These are phyloP conservation scores for Domatiomyces globalis DNA, from an alignment of 2,329 filamentous ascomycete genomes.

Conservation along the genomic window DNA sequence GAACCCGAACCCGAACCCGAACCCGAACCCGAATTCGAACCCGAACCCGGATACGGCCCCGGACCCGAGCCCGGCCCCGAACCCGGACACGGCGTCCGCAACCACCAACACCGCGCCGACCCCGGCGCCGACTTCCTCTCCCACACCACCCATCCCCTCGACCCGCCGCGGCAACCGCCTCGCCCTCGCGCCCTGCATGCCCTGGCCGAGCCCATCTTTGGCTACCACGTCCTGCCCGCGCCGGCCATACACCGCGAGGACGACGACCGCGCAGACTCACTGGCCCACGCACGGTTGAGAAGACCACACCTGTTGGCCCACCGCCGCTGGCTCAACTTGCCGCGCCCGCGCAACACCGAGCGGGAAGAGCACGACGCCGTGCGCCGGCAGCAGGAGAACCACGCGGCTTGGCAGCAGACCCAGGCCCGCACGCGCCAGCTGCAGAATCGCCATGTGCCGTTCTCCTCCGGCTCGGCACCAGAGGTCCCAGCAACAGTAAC, in stretches of 20 bases:
- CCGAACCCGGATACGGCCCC: too few species aligned
- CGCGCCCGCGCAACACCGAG: conserved; percentile 2
- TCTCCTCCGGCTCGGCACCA: too few species aligned
- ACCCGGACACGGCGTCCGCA: too few species aligned
- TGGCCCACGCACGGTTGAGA: conserved; percentile 1
- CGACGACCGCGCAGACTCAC: neutral
- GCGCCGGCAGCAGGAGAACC: conserved; percentile 14
- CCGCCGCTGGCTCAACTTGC: conserved; percentile 1
- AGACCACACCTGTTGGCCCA: conserved; percentile 1
- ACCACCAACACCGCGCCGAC: neutral
- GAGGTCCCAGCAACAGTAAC: neutral
- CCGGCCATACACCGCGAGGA: conserved; percentile 1
- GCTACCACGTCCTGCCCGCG: neutral
- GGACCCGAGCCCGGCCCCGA: too few species aligned
- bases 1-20: neutral
- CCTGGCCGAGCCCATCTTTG: conserved; percentile 14
- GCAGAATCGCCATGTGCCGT: neutral
- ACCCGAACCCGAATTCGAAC: too few species aligned
- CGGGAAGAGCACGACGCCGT: conserved; percentile 9
- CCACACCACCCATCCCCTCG: conserved; percentile 15
- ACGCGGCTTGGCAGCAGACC: conserved; percentile 11
- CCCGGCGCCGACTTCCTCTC: conserved; percentile 10
- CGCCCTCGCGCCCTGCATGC: conserved; percentile 5
- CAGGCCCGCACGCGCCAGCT: conserved; percentile 6
- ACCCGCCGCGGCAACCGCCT: conserved; percentile 4